Evolutionary conservation across 1,139 yeast species (phyloP).

Genomic region (Wickerhamiella pararugosa): DNA sequence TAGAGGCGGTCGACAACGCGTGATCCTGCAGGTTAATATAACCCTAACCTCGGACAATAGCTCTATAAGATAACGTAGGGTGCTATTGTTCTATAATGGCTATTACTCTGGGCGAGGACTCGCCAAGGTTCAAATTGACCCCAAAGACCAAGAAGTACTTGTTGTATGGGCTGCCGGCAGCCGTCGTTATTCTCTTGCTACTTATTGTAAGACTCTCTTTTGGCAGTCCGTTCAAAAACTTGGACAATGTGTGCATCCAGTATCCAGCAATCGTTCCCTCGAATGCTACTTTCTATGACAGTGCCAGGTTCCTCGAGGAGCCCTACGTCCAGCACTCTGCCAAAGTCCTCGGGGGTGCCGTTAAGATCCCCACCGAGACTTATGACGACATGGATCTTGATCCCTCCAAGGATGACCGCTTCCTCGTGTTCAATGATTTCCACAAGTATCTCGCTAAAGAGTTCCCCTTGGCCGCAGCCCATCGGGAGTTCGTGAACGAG

Average conservation of each 20-base stretch:
- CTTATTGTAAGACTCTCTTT: too few species aligned
- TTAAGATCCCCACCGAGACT: constrained; percentile 45
- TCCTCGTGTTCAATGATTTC: constrained; percentile 32
- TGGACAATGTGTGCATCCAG: background rate
- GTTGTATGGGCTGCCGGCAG: too few species aligned
- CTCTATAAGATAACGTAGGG: too few species aligned
- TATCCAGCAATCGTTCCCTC: background rate
- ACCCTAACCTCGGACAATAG: too few species aligned
- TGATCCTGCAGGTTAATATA: too few species aligned
- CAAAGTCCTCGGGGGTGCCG: constrained; percentile 29
- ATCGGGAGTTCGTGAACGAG: constrained; percentile 44
- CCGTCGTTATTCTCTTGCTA: too few species aligned
- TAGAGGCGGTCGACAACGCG: too few species aligned
- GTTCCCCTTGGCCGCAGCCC: constrained; percentile 41
- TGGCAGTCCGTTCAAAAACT: background rate
- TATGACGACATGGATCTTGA: constrained; percentile 37
- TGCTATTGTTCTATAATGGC: too few species aligned
- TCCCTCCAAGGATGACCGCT: constrained; percentile 24
- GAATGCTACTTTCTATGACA: background rate
- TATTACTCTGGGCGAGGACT: too few species aligned
- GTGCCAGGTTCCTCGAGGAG: constrained; percentile 11
- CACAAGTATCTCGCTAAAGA: constrained; percentile 40
- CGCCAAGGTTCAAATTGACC: too few species aligned
- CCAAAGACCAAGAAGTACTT: too few species aligned
- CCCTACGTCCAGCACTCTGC: constrained; percentile 16